These are phyloP conservation scores for Amaranthus hypochondriacus DNA, from an alignment of 148 eudicot genomes.

Conservation along the genomic window DNA sequence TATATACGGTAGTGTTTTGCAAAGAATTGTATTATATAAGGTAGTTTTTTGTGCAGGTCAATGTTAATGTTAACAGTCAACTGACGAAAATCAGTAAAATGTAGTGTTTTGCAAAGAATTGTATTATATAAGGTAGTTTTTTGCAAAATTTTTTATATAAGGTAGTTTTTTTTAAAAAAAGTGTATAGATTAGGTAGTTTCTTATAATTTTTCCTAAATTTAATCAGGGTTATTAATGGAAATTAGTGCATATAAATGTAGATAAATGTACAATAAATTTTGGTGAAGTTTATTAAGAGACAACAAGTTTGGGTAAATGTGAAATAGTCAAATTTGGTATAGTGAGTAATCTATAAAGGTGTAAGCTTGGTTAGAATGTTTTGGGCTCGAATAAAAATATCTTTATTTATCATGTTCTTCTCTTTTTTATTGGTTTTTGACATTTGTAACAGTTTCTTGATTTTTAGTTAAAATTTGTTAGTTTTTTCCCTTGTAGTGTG, in stretches of 20 bases:
- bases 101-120: too few species aligned
- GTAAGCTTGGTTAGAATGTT: background rate
- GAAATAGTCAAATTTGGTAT: background rate
- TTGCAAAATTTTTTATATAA: too few species aligned
- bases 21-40: too few species aligned
- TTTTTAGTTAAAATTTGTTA: background rate
- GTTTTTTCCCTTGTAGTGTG: constrained; percentile 43
- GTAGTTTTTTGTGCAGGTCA: too few species aligned
- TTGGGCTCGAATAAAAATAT: background rate
- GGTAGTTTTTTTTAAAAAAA: too few species aligned
- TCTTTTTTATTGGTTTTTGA: background rate
- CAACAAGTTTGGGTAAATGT: background rate
- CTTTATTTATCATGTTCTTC: background rate
- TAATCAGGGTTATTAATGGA: background rate
- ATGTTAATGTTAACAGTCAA: too few species aligned
- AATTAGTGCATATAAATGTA: background rate
- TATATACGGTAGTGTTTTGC: too few species aligned
- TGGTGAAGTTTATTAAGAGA: background rate
- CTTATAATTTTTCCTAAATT: background rate
- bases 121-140: too few species aligned
- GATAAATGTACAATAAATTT: background rate
- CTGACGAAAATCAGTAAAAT: too few species aligned
- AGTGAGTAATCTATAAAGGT: too few species aligned
- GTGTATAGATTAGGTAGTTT: background rate
- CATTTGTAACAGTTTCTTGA: background rate